Base-by-base conservation (phyloP, 768 basidiomycete species). In the Crepidotus variabilis region DNA sequence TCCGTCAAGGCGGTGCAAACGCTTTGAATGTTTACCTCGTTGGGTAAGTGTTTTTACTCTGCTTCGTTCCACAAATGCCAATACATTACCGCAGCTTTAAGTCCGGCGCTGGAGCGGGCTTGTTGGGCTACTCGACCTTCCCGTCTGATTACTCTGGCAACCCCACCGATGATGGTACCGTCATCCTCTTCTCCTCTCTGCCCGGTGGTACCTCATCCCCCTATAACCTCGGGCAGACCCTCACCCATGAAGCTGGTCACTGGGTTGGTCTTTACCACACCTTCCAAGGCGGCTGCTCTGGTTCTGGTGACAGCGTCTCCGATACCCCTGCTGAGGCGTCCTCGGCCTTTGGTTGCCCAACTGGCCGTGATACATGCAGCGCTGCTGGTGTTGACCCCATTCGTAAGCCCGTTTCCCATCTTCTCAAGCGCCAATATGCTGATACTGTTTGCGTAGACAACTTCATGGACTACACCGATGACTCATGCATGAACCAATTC, bases 221-320 rank as follows among this genome's bases (percentile, higher is more conserved):
- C 54, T 83, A 75, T 67, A 73, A 83, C 67, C 69, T 73, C 33
- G 75, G 75, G 13, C 71, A 71, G 50, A 84, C 78, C 46, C 61
- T 79, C 57, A 80, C 77, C 14, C 83, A 85, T 63, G 83, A 85
- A 66, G 77, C 74, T 49, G 81, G 82, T 18, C 82, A 84, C 69
- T 85, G 82, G 82, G 69, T 81, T 57, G 82, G 83, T 24, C 73
- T 83, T 21, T 83, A 75, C 68, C 81, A 83, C 69, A 81, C 82
- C 21, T 83, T 82, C 78, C 78, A 84, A 63, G 78, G 79, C 45
- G 77, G 78, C 21, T 80, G 75, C 70, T 52, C 57, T 16, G 59
- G 56, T 60, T 49, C 71, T 28, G 80, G 78, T 22, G 79, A 82
- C 62, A 57, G 52, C 22, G 78, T 82, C 55, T 61, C 61, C 11